Base-by-base conservation (phyloP, 2,329 filamentous ascomycete genomes). In the Leptographium lundbergii region DNA sequence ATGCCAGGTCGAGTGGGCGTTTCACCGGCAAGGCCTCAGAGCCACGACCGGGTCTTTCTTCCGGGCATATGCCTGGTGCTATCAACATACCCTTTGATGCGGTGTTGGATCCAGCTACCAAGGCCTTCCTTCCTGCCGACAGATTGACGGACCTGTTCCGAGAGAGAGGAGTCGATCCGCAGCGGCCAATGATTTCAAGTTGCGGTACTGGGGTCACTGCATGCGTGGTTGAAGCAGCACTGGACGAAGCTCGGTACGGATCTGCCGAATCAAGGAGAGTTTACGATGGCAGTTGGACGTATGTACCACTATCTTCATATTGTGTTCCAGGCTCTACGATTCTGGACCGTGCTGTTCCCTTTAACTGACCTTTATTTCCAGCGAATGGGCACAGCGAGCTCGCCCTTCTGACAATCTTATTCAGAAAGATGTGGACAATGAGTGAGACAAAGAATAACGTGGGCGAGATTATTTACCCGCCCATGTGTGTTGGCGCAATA, bases 201-300 rank as follows among this genome's bases (percentile, higher is more conserved):
- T 99, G 94, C 67, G 94, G 94, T 14, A 96, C 91, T 7, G 94
- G 94, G 39, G 92, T 99, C 57, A 97, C 91, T 13, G 94, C 94
- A 9, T 89, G 89, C 22, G 82, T 96, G 51, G 83, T 99, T 50
- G 94, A 99, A 69, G 87, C 91, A 45, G 94, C 91, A 2, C 74
- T 99, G 58, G 83, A 82, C 34, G 85, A 90, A 71, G 89, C 91
- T 25, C 86, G 85, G 1, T 91, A 84, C 68, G 88, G 87, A 2
- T 76, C 81, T 4, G 73, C 81, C 0, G 80, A 85, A 61, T 81
- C 81, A 58, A 82, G 89, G 65, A 85, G 81, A 68, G 78, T 99
- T 25, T 99, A 99, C 68, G 94, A 99, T 71, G 94, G 94, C 54
- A 96, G 91, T 72, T 99, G 94, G 94, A 97, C 94, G 81, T 95